phyloP scores from a whole-genome alignment of 345 rosid genomes.

The Durio zibethinus region DNA sequence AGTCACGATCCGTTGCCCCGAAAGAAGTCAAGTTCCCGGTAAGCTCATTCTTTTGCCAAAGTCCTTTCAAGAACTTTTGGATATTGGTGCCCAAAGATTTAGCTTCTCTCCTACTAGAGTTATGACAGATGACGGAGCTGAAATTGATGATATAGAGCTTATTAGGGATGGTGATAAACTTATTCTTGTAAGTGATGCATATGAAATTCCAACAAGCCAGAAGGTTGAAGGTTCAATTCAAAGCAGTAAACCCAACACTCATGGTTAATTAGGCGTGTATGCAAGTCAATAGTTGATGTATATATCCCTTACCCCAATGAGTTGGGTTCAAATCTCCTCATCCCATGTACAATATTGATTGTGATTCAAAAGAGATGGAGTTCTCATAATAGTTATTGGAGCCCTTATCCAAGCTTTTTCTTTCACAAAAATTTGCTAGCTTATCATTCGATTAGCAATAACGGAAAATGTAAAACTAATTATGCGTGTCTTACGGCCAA shows the following conservation, averaged over 20 bases:
- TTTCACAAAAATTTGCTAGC: too few species aligned
- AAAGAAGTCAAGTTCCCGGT: slow-evolving; percentile 35
- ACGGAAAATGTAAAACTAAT: too few species aligned
- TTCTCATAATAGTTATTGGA: too few species aligned
- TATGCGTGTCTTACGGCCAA: too few species aligned
- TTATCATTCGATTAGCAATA: too few species aligned
- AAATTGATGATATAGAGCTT: slow-evolving; percentile 65
- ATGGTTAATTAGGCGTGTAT: too few species aligned
- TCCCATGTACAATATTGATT: too few species aligned
- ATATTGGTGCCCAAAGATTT: slow-evolving; percentile 46
- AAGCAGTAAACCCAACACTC: background rate
- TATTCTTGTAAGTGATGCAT: slow-evolving; percentile 36
- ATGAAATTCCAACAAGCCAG: background rate
- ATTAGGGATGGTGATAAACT: slow-evolving; percentile 84
- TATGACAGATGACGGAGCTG: slow-evolving; percentile 57
- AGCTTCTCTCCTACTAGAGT: slow-evolving; percentile 48
- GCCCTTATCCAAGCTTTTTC: too few species aligned
- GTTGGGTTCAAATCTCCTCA: too few species aligned
- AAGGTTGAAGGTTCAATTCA: background rate
- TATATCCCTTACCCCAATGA: too few species aligned
- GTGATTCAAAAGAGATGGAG: too few species aligned
- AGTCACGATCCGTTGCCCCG: slow-evolving; percentile 57
- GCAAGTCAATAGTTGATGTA: too few species aligned
- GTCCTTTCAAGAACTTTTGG: slow-evolving; percentile 56
- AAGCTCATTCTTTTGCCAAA: slow-evolving; percentile 59